These are phyloP conservation scores for Helianthus tuberosus DNA, from an alignment of 129 eudicot genomes.

Conservation along the genomic window DNA sequence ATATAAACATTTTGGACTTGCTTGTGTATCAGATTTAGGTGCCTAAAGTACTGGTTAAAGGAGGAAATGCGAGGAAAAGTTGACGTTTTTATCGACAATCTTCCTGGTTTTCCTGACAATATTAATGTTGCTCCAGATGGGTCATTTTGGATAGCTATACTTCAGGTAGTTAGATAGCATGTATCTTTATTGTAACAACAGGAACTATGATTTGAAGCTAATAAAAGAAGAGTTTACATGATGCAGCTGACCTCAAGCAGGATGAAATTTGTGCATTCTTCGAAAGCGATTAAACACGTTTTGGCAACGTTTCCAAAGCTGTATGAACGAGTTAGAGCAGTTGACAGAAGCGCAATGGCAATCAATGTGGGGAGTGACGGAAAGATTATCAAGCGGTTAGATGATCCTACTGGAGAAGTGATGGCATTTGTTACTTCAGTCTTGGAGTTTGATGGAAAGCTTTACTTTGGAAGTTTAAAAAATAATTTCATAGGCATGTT, in stretches of 20 bases:
- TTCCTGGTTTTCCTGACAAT: constrained; percentile 90
- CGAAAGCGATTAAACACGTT: constrained; percentile 44
- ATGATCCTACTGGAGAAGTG: constrained; percentile 69
- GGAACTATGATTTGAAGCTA: constrained; percentile 15
- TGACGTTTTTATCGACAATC: constrained; percentile 70
- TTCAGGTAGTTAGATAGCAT: constrained; percentile 43
- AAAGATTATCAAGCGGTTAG: constrained; percentile 49
- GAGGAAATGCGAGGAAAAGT: constrained; percentile 60
- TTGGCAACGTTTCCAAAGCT: constrained; percentile 56
- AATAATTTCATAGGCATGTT: constrained; percentile 61
- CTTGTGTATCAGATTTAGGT: constrained; percentile 52
- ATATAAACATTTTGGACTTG: background rate
- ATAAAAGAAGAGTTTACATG: background rate
- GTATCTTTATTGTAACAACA: background rate
- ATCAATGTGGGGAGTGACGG: constrained; percentile 68
- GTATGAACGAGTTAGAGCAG: constrained; percentile 18
- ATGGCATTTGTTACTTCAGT: constrained; percentile 77
- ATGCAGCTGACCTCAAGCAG: constrained; percentile 43
- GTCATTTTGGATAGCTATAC: constrained; percentile 80
- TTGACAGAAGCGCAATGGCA: constrained; percentile 48
- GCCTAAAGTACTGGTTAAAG: constrained; percentile 80
- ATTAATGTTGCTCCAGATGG: constrained; percentile 94
- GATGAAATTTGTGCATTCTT: constrained; percentile 52
- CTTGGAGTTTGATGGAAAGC: constrained; percentile 63
- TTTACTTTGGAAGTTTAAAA: constrained; percentile 70